Base-by-base conservation (phyloP, 179 eudicot species). In the Vitellaria paradoxa region DNA sequence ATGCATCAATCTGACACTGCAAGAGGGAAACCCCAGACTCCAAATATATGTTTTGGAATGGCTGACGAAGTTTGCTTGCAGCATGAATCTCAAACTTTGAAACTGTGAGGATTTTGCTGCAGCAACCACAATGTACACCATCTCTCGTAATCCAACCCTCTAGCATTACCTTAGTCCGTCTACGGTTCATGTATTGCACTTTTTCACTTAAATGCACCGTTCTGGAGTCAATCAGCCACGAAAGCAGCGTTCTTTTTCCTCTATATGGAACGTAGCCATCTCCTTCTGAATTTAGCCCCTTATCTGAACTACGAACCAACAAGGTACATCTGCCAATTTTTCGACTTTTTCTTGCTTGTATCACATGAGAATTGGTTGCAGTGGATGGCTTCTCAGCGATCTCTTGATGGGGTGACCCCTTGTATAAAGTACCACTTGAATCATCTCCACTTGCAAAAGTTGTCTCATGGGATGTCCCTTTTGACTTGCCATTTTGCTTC, bases 111-210 rank as follows among this genome's bases (percentile, higher is more conserved):
- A 96, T 89, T 87, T 96, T 93, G 88, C 94, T 93, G 75, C 99
- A 96, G 84, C 99, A 96, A 74, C 96, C 90, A 85, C 99, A 96
- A 65, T 93, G 99, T 65, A 96, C 85, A 45, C 99, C 99, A 76
- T 92, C 96, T 83, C 86, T 89, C 0, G 96, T 92, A 73, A 93
- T 88, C 98, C 98, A 91, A 62, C 99, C 99, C 86, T 96, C 99
- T 75, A 90, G 88, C 91, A 91, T 87, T 42, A 84, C 87, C 47
- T 83, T 75, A 56, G 96, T 87, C 81, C 89, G 84, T 72, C 84
- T 96, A 18, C 90, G 87, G 68, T 91, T 93, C 99, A 93, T 91
- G 84, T 96, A 96, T 26, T 86, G 94, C 76, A 96, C 96, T 81
- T 91, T 96, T 85, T 93, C 97, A 78, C 94, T 85, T 76, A 86